These are phyloP conservation scores for Fusarium irregulare DNA, from an alignment of 2,329 filamentous ascomycete species.

Conservation along the genomic window DNA sequence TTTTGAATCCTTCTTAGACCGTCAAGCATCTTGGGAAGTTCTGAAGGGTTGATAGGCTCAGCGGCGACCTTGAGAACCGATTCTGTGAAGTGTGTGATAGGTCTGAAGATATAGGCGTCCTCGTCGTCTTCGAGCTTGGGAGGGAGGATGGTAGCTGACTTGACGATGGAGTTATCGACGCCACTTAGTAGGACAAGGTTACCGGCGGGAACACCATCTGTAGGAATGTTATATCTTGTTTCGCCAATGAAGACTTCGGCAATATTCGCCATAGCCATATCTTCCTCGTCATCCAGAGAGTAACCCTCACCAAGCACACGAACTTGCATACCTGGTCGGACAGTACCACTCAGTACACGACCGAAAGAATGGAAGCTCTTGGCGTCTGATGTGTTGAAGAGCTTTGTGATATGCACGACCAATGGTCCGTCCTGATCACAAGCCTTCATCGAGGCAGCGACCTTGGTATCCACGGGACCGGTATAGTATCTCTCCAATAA, in stretches of 20 bases:
- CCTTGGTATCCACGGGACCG: constrained; percentile 83
- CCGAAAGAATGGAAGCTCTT: constrained; percentile 91
- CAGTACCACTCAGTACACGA: constrained; percentile 91
- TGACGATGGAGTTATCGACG: constrained; percentile 97
- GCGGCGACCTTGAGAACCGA: constrained; percentile 98
- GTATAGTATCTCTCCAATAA: constrained; percentile 91
- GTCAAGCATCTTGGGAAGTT: constrained; percentile 98
- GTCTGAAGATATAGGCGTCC: constrained; percentile 94
- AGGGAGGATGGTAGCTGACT: constrained; percentile 90
- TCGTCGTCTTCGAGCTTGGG: constrained; percentile 85
- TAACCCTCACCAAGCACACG: constrained; percentile 95
- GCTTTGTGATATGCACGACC: constrained; percentile 91
- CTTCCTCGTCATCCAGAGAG: constrained; percentile 96
- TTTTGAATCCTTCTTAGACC: constrained; percentile 97
- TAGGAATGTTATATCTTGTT: constrained; percentile 91
- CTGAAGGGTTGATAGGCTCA: constrained; percentile 97
- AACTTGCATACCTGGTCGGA: constrained; percentile 82
- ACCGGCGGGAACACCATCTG: constrained; percentile 91
- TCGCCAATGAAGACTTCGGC: constrained; percentile 90
- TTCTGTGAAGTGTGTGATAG: constrained; percentile 93
- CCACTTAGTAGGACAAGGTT: constrained; percentile 93
- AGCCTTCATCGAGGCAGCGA: constrained; percentile 80
- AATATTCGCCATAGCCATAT: constrained; percentile 90
- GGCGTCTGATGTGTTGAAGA: constrained; percentile 92
- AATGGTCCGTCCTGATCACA: constrained; percentile 92